These are phyloP conservation scores for Neurospora sp. DNA, from an alignment of 495 filamentous ascomycete genomes.

Conservation along the genomic window DNA sequence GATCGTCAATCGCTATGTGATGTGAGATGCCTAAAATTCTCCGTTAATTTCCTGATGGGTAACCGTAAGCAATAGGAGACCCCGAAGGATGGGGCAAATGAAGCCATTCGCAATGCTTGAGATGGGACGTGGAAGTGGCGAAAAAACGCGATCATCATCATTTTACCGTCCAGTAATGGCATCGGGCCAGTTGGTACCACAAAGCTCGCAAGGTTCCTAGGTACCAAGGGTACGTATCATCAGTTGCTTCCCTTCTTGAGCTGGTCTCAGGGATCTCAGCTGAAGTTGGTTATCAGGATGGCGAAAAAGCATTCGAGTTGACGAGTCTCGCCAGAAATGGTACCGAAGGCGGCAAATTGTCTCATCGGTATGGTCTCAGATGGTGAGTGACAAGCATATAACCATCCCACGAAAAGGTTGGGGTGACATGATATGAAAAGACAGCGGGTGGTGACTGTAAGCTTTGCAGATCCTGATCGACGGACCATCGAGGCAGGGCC, in stretches of 20 bases:
- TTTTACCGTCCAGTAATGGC: neutral
- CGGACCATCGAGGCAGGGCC: neutral
- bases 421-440: neutral
- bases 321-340: neutral
- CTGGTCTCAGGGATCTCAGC: neutral
- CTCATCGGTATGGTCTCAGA: neutral
- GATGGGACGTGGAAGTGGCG: neutral
- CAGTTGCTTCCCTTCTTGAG: neutral
- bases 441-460: neutral
- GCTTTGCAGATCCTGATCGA: neutral
- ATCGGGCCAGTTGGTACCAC: neutral
- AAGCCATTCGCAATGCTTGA: neutral
- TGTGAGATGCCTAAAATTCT: neutral
- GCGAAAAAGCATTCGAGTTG: neutral
- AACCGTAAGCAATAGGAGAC: neutral
- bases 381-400: neutral
- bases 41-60: neutral
- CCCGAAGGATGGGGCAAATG: neutral
- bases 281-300: neutral
- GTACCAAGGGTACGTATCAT: neutral
- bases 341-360: neutral
- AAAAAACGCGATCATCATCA: neutral
- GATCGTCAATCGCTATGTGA: neutral
- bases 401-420: neutral
- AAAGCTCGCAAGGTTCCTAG: neutral